phyloP scores from a whole-genome alignment of 1,139 yeast genomes.

The Pichia sp. region DNA sequence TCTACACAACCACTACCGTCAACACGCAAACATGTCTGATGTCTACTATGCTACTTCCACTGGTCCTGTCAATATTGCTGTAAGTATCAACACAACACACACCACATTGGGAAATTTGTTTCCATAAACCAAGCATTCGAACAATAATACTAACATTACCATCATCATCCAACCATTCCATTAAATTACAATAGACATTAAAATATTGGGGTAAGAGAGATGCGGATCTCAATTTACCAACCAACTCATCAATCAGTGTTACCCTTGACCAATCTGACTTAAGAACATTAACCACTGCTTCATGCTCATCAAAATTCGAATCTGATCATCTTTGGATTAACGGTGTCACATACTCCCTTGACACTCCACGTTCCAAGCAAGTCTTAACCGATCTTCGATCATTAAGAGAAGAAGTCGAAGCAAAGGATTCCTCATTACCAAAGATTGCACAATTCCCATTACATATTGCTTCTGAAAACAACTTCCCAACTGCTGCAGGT shows the following conservation, averaged over 20 bases:
- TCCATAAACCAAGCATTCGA: too few relatives aligned
- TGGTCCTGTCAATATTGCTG: conserved; percentile 96
- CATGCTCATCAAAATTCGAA: conserved; percentile 56
- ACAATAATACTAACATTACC: conserved; percentile 18
- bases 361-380: conserved; percentile 66
- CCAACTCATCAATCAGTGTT: conserved; percentile 93
- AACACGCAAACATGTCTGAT: conserved; percentile 23
- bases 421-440: conserved; percentile 48
- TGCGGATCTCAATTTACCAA: conserved; percentile 81
- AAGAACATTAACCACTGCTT: conserved; percentile 87
- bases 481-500: conserved; percentile 99
- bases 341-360: conserved; percentile 44
- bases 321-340: conserved; percentile 81
- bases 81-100: too few relatives aligned
- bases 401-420: conserved; percentile 59
- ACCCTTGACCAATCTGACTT: conserved; percentile 89
- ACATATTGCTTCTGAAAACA: conserved; percentile 89
- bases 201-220: conserved; percentile 99
- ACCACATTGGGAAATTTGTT: too few relatives aligned
- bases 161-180: too few relatives aligned
- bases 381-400: conserved; percentile 75
- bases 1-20: too few relatives aligned
- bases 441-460: conserved; percentile 63
- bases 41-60: conserved; percentile 78
- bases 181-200: too few relatives aligned